Percentiles rank a stretch among this genome's conserved stretches.
phyloP scores from a whole-genome alignment of 257 asterid species.

The Datura wrightii region DNA sequence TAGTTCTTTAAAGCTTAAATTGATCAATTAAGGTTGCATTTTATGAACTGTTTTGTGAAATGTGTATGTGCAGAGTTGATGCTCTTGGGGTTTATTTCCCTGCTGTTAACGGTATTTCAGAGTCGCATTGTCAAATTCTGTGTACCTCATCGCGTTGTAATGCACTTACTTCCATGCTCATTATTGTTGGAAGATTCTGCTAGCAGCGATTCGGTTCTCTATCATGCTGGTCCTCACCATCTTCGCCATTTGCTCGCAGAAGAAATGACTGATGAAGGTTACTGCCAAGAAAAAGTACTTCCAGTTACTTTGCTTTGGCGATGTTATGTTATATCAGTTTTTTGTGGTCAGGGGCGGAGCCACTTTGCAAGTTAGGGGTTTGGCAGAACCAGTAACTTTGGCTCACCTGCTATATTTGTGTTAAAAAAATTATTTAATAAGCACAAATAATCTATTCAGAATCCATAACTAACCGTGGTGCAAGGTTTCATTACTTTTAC shows the following conservation, averaged over 20 bases:
- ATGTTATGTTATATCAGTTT: not conserved
- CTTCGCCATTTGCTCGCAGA: slow-evolving; percentile 19
- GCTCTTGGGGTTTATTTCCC: slow-evolving; percentile 60
- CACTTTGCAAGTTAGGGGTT: not conserved
- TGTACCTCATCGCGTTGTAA: slow-evolving; percentile 36
- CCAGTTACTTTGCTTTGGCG: not conserved
- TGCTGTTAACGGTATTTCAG: slow-evolving; percentile 53
- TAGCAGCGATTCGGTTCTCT: not conserved
- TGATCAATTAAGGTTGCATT: slow-evolving; percentile 4
- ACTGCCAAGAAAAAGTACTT: slow-evolving; percentile 11
- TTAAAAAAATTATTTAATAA: not conserved
- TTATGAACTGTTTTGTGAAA: not conserved
- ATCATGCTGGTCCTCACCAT: slow-evolving; percentile 23
- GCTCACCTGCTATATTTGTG: not conserved
- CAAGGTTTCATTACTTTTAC: not conserved
- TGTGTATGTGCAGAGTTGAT: slow-evolving; percentile 52
- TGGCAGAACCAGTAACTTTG: not conserved
- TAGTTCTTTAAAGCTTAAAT: not conserved
- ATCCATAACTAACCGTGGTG: not conserved
- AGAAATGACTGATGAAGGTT: slow-evolving; percentile 5
- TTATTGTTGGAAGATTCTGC: slow-evolving; percentile 27
- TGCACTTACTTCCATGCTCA: slow-evolving; percentile 49
- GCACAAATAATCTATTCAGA: no score
- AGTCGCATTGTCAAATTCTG: slow-evolving; percentile 43
- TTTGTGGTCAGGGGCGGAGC: not conserved